Conservation (phyloP, 2,329 filamentous ascomycete genomes). For the Apiospora rasikravindrae region DNA sequence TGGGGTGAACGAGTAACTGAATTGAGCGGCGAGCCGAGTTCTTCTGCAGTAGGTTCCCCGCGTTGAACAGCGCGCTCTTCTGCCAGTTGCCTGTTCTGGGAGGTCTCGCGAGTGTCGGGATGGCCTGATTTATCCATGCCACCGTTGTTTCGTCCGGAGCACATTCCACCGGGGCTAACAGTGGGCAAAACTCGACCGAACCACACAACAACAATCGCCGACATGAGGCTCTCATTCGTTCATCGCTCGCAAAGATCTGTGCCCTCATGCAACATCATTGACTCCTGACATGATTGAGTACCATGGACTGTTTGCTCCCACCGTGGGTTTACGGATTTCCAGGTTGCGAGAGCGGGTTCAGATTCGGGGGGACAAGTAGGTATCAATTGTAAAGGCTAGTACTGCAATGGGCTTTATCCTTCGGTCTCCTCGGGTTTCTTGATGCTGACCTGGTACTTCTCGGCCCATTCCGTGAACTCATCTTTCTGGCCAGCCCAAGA, state of each 20-base stretch:
- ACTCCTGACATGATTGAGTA: background rate
- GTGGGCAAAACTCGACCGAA: background rate
- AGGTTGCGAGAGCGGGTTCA: background rate
- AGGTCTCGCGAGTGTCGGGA: background rate
- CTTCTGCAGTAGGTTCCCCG: background rate
- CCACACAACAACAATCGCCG: background rate
- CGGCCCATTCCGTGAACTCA: constrained; percentile 80
- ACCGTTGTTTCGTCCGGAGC: constrained; percentile 1
- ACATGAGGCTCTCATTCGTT: background rate
- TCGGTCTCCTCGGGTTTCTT: constrained; percentile 46
- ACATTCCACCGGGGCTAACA: background rate
- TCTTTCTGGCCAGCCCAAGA: constrained; percentile 72
- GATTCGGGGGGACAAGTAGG: background rate
- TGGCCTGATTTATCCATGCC: background rate
- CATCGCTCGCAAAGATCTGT: background rate
- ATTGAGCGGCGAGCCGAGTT: background rate
- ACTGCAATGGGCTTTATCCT: background rate
- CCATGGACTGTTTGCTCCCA: background rate
- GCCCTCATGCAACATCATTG: background rate
- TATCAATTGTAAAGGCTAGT: background rate
- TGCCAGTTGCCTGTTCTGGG: background rate
- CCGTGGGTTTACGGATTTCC: background rate
- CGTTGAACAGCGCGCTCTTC: background rate
- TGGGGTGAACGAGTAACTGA: background rate
- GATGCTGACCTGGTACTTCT: constrained; percentile 59